Base-by-base conservation (phyloP, 805 yeast species). In the Ogataea glucozyma region DNA sequence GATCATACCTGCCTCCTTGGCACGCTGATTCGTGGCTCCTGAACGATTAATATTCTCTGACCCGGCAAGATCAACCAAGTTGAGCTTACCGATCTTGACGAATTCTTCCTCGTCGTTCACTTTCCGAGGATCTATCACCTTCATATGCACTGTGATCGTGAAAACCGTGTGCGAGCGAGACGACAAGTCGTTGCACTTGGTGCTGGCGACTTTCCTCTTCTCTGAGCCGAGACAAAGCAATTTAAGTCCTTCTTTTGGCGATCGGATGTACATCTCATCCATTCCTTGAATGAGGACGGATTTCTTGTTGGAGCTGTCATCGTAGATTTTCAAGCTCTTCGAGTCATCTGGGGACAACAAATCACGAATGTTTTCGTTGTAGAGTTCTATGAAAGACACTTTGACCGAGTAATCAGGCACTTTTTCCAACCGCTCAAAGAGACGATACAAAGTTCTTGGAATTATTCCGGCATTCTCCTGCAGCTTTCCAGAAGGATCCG, bases 61-160 rank as follows among this genome's bases (percentile, higher is more conserved):
- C 0, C 97, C 97, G 0, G 97, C 97, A 51, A 89, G 72, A 65
- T 89, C 97, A 6, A 89, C 96, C 24, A 88, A 65, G 55, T 87
- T 85, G 60, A 88, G 73, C 56, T 87, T 88, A 5, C 88, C 82
- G 30, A 71, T 65, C 49, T 80, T 67, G 47, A 74, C 73, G 18
- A 69, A 52, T 43, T 77, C 81, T 54, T 76, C 78, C 4, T 73
- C 74, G 2, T 76, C 72, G 14, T 49, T 51, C 24, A 38, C 39
- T 41, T 49, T 46, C 2, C 69, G 57, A 2, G 75, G 68, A 37
- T 71, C 71, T 21, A 67, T 65, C 48, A 72, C 75, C 41, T 75
- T 78, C 51, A 84, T 71, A 47, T 72, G 75, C 4, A 75, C 73
- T 3, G 79, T 78, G n/a, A 85, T 73, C 2, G 93, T 81, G 62